These are phyloP conservation scores for Penicillium diatomitis DNA, from an alignment of 495 filamentous ascomycete species.

Conservation along the genomic window DNA sequence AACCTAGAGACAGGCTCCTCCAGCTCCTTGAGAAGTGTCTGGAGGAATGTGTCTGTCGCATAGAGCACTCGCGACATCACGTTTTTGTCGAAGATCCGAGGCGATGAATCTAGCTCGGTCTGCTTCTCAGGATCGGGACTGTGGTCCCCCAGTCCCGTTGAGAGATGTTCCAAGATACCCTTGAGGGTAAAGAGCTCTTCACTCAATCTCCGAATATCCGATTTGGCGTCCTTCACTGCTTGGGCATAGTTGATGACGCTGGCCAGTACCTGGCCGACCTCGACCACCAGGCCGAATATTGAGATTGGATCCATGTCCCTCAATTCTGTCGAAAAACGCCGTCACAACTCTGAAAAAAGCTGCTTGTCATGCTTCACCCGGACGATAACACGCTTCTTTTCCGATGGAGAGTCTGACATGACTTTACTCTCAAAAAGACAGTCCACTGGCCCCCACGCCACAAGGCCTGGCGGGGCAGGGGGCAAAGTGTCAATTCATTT, in stretches of 20 bases:
- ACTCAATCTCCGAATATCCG: conserved; percentile 13
- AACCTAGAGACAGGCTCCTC: conserved; percentile 8
- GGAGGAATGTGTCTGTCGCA: conserved; percentile 11
- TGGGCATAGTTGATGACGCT: conserved; percentile 13
- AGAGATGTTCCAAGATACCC: conserved; percentile 14
- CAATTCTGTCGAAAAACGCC: not conserved
- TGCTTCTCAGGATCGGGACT: not conserved
- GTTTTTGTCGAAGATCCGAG: conserved; percentile 3
- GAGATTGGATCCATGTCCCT: conserved; percentile 13
- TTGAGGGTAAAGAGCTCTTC: conserved; percentile 17
- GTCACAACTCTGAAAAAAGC: not conserved
- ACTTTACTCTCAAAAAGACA: no score
- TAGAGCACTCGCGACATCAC: conserved; percentile 7
- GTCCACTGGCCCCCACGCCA: not conserved
- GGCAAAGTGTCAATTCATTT: not conserved
- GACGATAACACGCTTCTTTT: not conserved
- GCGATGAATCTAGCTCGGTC: not conserved
- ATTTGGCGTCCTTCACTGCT: conserved; percentile 8
- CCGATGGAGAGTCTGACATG: no score
- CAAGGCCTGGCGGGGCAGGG: not conserved
- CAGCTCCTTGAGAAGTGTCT: conserved; percentile 7
- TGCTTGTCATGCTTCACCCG: no score
- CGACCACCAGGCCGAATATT: conserved; percentile 10
- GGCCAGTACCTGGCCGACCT: conserved; percentile 8
- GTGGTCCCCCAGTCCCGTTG: not conserved